A percentile compares a stretch with the other conserved stretches of the same genome.
phyloP scores from a whole-genome alignment of 495 filamentous ascomycete species.

The Halenospora varia region DNA sequence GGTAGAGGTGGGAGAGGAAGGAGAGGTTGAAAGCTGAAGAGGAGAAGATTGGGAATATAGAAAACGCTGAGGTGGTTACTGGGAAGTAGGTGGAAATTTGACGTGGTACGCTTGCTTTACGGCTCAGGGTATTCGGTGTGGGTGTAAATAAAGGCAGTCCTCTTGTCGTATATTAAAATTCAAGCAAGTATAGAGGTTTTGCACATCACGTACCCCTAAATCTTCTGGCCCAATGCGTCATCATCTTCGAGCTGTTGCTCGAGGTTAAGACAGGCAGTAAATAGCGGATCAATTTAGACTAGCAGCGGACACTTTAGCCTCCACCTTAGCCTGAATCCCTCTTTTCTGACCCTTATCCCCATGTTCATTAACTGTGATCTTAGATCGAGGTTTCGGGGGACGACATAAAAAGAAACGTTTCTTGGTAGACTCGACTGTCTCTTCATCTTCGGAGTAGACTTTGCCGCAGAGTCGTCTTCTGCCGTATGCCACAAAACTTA shows the following conservation, averaged over 20 bases:
- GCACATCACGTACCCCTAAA: not conserved
- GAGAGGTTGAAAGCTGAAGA: slow-evolving; percentile 5
- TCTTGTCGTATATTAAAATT: not conserved
- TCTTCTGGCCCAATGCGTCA: not conserved
- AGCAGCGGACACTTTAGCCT: too few species aligned
- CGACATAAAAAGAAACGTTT: too few species aligned
- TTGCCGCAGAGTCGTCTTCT: too few species aligned
- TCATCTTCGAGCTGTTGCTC: not conserved
- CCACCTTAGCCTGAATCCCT: too few species aligned
- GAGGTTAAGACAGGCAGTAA: too few species aligned
- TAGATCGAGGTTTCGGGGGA: too few species aligned
- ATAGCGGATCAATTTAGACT: too few species aligned
- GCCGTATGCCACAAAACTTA: too few species aligned
- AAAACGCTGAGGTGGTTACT: not conserved
- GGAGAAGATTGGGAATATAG: not conserved
- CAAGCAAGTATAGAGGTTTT: not conserved
- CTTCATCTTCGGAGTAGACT: too few species aligned
- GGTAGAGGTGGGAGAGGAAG: slow-evolving; percentile 12
- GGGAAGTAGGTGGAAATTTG: not conserved
- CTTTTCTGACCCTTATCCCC: too few species aligned
- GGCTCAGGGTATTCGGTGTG: not conserved
- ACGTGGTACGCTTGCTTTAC: not conserved
- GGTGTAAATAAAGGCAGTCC: not conserved
- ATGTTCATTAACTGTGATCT: too few species aligned
- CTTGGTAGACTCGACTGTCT: too few species aligned